Conservation (phyloP, 2,329 filamentous ascomycete genomes). For the Colletotrichum sp. region DNA sequence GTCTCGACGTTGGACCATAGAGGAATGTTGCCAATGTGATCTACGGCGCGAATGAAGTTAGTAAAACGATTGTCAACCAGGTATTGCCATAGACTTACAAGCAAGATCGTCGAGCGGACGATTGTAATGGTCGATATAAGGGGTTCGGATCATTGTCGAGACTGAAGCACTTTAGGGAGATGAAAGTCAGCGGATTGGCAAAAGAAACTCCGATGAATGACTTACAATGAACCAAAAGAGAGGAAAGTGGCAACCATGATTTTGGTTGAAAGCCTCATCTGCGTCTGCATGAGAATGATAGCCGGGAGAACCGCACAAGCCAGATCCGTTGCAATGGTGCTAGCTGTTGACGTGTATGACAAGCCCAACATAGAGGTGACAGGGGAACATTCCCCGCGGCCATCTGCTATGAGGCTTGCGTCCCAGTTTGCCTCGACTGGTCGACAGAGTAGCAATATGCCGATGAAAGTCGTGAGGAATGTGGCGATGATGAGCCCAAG, state of each 20-base stretch:
- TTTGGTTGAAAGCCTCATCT: slow-evolving; percentile 30
- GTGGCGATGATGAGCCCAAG: slow-evolving; percentile 26
- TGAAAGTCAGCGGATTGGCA: fast-evolving
- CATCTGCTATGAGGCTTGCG: slow-evolving; percentile 30
- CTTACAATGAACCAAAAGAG: slow-evolving; percentile 27
- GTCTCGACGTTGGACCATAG: slow-evolving; percentile 26
- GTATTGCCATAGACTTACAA: slow-evolving; percentile 6
- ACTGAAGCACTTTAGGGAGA: slow-evolving; percentile 22
- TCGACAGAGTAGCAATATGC: slow-evolving; percentile 20
- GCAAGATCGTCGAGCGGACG: slow-evolving; percentile 14
- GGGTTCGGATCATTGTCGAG: slow-evolving; percentile 24
- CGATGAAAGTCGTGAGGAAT: slow-evolving; percentile 34
- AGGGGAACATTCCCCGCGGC: slow-evolving; percentile 13
- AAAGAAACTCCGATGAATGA: neutral
- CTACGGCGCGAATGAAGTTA: slow-evolving; percentile 1
- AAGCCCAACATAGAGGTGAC: slow-evolving; percentile 25
- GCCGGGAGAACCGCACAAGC: slow-evolving; percentile 33
- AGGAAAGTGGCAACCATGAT: slow-evolving; percentile 20
- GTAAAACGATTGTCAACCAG: fast-evolving
- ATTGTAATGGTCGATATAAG: slow-evolving; percentile 25
- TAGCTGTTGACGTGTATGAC: slow-evolving; percentile 32
- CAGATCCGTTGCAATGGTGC: slow-evolving; percentile 36
- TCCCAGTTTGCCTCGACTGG: slow-evolving; percentile 30
- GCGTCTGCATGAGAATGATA: slow-evolving; percentile 33
- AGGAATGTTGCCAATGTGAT: slow-evolving; percentile 21